Conservation (phyloP, 2,329 filamentous ascomycete species). For the Phymatotrichopsis omnivora region DNA sequence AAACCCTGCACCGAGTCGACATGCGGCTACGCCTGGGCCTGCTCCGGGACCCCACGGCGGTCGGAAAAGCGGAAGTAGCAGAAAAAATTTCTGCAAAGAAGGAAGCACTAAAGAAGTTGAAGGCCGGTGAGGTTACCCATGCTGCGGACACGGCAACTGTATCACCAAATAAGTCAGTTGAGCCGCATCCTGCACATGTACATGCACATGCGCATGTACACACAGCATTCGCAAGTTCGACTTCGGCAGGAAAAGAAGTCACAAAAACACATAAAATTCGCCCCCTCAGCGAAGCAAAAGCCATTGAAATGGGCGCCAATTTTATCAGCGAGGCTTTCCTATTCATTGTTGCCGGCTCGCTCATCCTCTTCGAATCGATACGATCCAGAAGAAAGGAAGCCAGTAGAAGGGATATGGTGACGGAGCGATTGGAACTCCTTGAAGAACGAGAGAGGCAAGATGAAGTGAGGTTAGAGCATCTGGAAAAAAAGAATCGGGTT, state of each 20-base stretch:
- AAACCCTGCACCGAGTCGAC: conserved; percentile 54
- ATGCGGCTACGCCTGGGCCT: conserved; percentile 58
- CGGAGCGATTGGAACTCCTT: conserved; percentile 48
- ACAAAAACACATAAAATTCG: conserved; percentile 45
- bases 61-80: conserved; percentile 52
- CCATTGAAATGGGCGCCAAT: conserved; percentile 58
- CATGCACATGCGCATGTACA: not conserved
- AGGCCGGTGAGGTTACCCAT: conserved; percentile 33
- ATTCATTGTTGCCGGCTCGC: conserved; percentile 51
- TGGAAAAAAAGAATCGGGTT: conserved; percentile 13
- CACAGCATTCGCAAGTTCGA: not conserved
- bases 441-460: conserved; percentile 38
- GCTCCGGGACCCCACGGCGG: conserved; percentile 51
- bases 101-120: conserved; percentile 39
- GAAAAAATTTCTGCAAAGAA: conserved; percentile 44
- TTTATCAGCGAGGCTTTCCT: conserved; percentile 60
- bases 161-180: conserved; percentile 9
- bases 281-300: conserved; percentile 55
- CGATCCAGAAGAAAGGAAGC: conserved; percentile 51
- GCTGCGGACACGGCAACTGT: conserved; percentile 15
- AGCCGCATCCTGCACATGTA: not conserved
- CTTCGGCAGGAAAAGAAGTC: not conserved
- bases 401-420: conserved; percentile 49
- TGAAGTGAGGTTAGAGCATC: conserved; percentile 17
- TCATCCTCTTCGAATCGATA: conserved; percentile 55